phyloP scores from a whole-genome alignment of 75 land plant species.

The Cunninghamia lanceolata region DNA sequence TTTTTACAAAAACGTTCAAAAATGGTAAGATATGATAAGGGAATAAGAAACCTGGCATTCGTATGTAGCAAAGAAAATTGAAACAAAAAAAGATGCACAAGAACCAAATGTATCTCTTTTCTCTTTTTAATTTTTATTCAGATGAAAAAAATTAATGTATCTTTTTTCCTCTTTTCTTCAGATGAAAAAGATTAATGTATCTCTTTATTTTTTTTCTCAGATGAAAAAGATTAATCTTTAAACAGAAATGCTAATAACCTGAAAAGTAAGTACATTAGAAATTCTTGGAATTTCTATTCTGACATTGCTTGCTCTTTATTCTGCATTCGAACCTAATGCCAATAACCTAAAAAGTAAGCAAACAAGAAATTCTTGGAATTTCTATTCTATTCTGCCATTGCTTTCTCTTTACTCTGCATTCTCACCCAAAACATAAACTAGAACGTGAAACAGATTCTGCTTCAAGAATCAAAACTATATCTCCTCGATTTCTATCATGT shows the following conservation, averaged over 20 bases:
- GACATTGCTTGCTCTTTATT: not conserved
- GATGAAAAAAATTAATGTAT: too few relatives aligned
- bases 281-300: not conserved
- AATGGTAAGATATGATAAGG: not conserved
- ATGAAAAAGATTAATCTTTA: not conserved
- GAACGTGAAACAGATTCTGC: not conserved
- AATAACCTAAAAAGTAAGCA: not conserved
- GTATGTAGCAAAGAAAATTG: not conserved
- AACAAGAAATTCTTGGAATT: not conserved
- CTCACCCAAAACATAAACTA: not conserved
- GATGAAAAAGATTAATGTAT: too few relatives aligned
- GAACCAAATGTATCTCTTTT: not conserved
- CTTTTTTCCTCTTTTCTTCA: too few relatives aligned
- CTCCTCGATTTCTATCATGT: not conserved
- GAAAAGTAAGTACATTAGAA: not conserved
- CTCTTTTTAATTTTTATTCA: too few relatives aligned
- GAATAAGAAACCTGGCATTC: not conserved
- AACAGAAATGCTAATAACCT: not conserved
- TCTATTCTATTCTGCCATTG: not conserved
- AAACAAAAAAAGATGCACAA: not conserved
- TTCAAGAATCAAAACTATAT: not conserved
- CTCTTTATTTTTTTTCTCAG: not conserved
- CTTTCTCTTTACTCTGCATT: not conserved
- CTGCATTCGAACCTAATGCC: not conserved
- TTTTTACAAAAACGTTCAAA: not conserved